These are phyloP conservation scores for Chaetomiaceae sp. DNA, from an alignment of 2,329 filamentous ascomycete species.

Conservation along the genomic window DNA sequence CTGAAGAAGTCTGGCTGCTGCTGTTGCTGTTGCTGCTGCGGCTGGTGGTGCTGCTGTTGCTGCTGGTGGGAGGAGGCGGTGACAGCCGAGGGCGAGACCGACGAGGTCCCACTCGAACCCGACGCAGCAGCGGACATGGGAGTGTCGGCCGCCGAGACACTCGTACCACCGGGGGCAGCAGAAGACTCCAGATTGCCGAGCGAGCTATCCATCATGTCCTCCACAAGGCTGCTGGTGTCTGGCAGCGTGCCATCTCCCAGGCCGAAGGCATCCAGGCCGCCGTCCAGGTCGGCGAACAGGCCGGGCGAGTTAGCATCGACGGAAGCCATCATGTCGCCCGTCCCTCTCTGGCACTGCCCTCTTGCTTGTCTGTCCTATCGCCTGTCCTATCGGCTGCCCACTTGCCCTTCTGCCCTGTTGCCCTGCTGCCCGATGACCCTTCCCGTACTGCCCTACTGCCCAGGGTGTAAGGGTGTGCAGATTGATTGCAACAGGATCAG, in stretches of 20 bases:
- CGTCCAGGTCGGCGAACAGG: constrained; percentile 24
- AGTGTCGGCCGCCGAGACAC: constrained; percentile 6
- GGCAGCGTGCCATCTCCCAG: constrained; percentile 15
- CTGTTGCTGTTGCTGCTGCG: constrained; percentile 28
- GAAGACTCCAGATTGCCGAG: constrained; percentile 18
- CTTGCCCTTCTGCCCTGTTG: not conserved
- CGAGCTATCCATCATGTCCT: constrained; percentile 12
- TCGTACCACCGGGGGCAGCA: constrained; percentile 9
- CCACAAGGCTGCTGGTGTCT: constrained; percentile 14
- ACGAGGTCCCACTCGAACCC: constrained; percentile 18
- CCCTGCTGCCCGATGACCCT: too few species aligned
- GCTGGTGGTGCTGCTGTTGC: not conserved
- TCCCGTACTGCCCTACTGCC: too few species aligned
- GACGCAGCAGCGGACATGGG: constrained; percentile 10
- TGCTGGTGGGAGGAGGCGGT: constrained; percentile 24
- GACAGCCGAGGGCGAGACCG: constrained; percentile 22
- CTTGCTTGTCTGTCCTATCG: not conserved
- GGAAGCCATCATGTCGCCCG: constrained; percentile 22
- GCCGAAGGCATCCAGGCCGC: constrained; percentile 22
- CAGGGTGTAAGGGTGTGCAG: constrained; percentile 1
- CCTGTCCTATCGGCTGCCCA: not conserved
- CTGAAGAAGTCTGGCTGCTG: constrained; percentile 32
- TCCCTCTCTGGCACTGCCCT: too few species aligned
- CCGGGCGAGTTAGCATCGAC: constrained; percentile 21
- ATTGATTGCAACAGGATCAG: constrained; percentile 10